Evolutionary conservation across 202 grass and related monocot genomes (phyloP).

Genomic region (Setaria viridis): DNA sequence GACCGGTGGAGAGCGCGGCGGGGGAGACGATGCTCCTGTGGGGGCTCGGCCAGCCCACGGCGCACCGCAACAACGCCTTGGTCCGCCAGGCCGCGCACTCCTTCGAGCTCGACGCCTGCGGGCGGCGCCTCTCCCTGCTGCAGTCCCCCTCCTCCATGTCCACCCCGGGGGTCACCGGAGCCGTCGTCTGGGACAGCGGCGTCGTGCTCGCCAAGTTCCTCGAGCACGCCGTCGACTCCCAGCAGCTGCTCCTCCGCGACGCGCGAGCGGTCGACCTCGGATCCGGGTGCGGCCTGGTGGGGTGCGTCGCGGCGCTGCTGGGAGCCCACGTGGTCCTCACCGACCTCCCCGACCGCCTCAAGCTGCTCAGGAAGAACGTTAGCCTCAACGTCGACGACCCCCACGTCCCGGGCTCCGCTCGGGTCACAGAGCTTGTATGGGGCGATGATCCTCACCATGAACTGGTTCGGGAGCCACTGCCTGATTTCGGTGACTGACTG

Average conservation of each 20-base stretch:
- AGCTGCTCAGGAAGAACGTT: conserved; percentile 82
- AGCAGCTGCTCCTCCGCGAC: conserved; percentile 52
- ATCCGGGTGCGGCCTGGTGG: conserved; percentile 78
- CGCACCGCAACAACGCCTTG: conserved; percentile 75
- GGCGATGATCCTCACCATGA: conserved; percentile 66
- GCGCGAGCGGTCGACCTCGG: conserved; percentile 69
- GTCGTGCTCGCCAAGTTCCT: conserved; percentile 83
- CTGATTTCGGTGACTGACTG: conserved; percentile 53
- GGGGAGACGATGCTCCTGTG: conserved; percentile 87
- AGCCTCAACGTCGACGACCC: conserved; percentile 48
- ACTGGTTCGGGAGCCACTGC: conserved; percentile 48
- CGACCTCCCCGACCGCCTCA: conserved; percentile 84
- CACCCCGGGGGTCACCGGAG: conserved; percentile 74
- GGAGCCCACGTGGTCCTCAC: conserved; percentile 76
- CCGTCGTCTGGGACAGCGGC: conserved; percentile 90
- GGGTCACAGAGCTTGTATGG: conserved; percentile 67
- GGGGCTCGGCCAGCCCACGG: conserved; percentile 59
- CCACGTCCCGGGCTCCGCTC: conserved; percentile 45
- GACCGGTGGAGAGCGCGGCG: conserved; percentile 53
- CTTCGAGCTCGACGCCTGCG: conserved; percentile 74
- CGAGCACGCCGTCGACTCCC: conserved; percentile 69
- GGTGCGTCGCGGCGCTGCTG: conserved; percentile 73
- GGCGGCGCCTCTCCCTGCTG: conserved; percentile 63
- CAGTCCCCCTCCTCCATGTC: conserved; percentile 83
- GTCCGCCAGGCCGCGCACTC: conserved; percentile 62